A percentile compares a stretch with the other conserved stretches of the same genome.
These are phyloP conservation scores for Mycosarcoma maydis DNA, from an alignment of 1,284 basidiomycete species.

Conservation along the genomic window DNA sequence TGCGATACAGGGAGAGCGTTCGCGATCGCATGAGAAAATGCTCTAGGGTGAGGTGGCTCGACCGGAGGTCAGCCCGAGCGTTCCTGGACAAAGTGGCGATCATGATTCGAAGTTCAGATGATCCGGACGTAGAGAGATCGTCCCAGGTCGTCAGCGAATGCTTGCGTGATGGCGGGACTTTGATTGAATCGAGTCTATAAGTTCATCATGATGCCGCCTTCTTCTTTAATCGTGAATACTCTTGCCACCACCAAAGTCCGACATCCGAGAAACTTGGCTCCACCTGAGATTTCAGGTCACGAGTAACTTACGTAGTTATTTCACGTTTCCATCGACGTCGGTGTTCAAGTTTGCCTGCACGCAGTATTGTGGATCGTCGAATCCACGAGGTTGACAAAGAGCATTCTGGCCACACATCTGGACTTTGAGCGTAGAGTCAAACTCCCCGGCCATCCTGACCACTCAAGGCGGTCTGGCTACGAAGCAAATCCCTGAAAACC, in stretches of 20 bases:
- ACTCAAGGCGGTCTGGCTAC: constrained; percentile 6
- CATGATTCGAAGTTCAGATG: constrained; percentile 5
- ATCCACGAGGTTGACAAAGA: constrained; percentile 8
- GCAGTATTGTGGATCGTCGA: constrained; percentile 38
- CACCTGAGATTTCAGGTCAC: no score
- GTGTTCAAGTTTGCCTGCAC: constrained; percentile 45
- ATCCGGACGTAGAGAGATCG: background rate
- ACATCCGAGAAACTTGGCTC: no score
- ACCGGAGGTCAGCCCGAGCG: constrained; percentile 32
- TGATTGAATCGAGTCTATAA: no score
- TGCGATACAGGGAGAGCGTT: constrained; percentile 51
- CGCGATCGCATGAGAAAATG: constrained; percentile 51
- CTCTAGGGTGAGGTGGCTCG: constrained; percentile 49
- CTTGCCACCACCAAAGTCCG: constrained; percentile 16
- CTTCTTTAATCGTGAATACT: background rate
- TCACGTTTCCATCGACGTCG: constrained; percentile 53
- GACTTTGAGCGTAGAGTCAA: constrained; percentile 5
- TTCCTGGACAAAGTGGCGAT: constrained; percentile 8
- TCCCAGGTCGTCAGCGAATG: background rate
- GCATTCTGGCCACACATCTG: background rate
- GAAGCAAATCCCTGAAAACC: constrained; percentile 14
- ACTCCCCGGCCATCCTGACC: constrained; percentile 4
- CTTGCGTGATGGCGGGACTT: no score
- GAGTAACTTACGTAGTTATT: no score
- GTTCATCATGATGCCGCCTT: background rate